Percentiles rank a stretch among this genome's conserved stretches.
Conservation (phyloP, 352 stramenopile species). For the Pythium phragmiticola region DNA sequence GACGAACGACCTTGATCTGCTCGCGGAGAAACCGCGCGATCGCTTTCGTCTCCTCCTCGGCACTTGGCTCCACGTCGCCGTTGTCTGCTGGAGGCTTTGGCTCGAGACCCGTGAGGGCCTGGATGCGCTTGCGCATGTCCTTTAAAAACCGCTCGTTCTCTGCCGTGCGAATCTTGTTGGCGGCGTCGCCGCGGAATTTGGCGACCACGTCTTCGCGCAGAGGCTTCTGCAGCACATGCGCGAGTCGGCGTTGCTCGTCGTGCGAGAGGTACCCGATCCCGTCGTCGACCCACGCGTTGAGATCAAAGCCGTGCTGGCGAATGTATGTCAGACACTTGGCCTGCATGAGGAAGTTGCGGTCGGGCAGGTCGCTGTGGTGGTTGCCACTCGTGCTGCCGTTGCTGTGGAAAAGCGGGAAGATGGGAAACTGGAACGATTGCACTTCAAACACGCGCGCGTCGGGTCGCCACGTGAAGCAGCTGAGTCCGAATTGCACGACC, state of each 20-base stretch:
- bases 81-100: background rate
- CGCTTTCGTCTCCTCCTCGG: background rate
- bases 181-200: slow-evolving; percentile 19
- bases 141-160: slow-evolving; percentile 23
- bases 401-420: slow-evolving; percentile 54
- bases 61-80: background rate
- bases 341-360: slow-evolving; percentile 66
- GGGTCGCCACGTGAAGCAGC: slow-evolving; percentile 58
- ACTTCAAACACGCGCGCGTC: slow-evolving; percentile 45
- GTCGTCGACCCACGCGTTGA: slow-evolving; percentile 75
- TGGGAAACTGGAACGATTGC: slow-evolving; percentile 69
- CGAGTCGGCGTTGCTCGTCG: slow-evolving; percentile 34
- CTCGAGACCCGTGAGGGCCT: background rate
- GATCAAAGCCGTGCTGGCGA: slow-evolving; percentile 71
- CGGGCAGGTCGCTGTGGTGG: slow-evolving; percentile 23
- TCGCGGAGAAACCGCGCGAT: slow-evolving; percentile 10
- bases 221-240: slow-evolving; percentile 5
- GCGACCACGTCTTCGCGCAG: slow-evolving; percentile 24
- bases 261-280: slow-evolving; percentile 74
- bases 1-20: slow-evolving; percentile 3
- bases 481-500: slow-evolving; percentile 77
- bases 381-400: slow-evolving; percentile 21
- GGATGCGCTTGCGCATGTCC: slow-evolving; percentile 18
- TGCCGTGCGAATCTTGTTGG: slow-evolving; percentile 15
- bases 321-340: slow-evolving; percentile 79